These are phyloP conservation scores for Globisporangium spiculum DNA, from an alignment of 352 stramenopile genomes.

Conservation along the genomic window DNA sequence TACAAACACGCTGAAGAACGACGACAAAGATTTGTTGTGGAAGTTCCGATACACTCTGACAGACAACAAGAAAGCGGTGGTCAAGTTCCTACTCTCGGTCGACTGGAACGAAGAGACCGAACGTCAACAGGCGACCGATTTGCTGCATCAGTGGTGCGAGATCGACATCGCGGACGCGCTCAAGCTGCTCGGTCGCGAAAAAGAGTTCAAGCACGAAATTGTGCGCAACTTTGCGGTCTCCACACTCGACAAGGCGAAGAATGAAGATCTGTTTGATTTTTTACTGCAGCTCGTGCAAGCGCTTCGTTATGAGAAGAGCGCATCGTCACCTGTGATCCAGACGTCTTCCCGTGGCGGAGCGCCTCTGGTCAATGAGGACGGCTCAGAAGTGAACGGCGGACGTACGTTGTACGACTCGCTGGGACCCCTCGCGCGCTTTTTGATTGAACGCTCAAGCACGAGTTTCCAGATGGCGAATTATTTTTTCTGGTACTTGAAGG, in stretches of 20 bases:
- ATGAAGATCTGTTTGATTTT: constrained; percentile 97
- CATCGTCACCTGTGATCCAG: constrained; percentile 19
- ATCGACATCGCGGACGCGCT: constrained; percentile 98
- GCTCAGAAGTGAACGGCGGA: constrained; percentile 1
- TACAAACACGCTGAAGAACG: constrained; percentile 91
- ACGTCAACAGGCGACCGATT: constrained; percentile 90
- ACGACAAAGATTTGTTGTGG: constrained; percentile 94
- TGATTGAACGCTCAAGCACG: constrained; percentile 92
- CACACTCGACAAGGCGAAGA: constrained; percentile 91
- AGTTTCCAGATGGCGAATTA: constrained; percentile 98
- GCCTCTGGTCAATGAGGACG: constrained; percentile 18
- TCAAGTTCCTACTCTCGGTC: constrained; percentile 98
- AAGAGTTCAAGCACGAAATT: constrained; percentile 88
- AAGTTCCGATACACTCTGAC: constrained; percentile 96
- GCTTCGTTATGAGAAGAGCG: constrained; percentile 87
- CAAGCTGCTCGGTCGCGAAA: constrained; percentile 93
- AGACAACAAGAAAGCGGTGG: constrained; percentile 94
- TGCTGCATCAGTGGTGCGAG: constrained; percentile 85
- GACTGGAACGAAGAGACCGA: constrained; percentile 98
- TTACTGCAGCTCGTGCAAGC: constrained; percentile 98
- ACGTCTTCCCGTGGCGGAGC: constrained; percentile 31
- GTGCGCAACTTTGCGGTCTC: constrained; percentile 97
- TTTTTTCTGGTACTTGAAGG: constrained; percentile 95
- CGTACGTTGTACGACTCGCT: constrained; percentile 33
- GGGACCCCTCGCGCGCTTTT: constrained; percentile 89